phyloP scores from a whole-genome alignment of 2,329 filamentous ascomycete species.

The Sporothrix phasma region DNA sequence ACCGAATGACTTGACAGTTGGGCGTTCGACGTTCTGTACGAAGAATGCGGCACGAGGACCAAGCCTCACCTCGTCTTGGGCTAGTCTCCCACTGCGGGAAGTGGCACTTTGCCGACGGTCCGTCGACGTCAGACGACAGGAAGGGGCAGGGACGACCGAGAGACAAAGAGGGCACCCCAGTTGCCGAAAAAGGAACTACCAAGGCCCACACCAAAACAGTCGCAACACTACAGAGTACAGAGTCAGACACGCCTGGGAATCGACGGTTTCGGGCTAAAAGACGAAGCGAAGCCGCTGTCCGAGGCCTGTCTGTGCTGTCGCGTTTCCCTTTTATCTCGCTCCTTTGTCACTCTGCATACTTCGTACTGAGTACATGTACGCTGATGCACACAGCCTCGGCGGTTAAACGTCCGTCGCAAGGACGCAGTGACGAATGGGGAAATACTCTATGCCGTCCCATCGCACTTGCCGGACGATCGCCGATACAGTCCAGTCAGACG shows the following conservation, averaged over 20 bases:
- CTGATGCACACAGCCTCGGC: neutral
- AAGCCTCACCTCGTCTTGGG: too few species aligned
- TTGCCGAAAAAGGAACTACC: neutral
- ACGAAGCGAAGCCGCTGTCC: neutral
- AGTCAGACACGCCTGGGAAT: neutral
- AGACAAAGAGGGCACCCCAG: neutral
- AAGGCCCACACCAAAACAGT: neutral
- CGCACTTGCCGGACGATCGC: neutral
- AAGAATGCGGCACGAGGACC: too few species aligned
- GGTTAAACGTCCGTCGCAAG: too few species aligned
- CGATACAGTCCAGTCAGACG: neutral
- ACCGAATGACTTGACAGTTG: too few species aligned
- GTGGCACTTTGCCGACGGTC: neutral
- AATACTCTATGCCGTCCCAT: neutral
- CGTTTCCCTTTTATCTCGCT: neutral
- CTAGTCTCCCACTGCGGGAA: neutral
- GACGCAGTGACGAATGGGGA: neutral
- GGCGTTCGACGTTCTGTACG: too few species aligned
- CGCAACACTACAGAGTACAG: neutral
- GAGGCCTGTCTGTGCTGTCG: neutral
- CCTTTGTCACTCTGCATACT: neutral
- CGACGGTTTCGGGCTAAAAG: neutral
- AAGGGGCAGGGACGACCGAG: neutral
- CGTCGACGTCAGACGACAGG: slow-evolving; percentile 8
- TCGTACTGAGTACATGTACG: neutral